Percentiles rank a stretch among this genome's conserved stretches.
Evolutionary conservation across 2,329 filamentous ascomycete species (phyloP).

Genomic region (Verticillium nubilum): DNA sequence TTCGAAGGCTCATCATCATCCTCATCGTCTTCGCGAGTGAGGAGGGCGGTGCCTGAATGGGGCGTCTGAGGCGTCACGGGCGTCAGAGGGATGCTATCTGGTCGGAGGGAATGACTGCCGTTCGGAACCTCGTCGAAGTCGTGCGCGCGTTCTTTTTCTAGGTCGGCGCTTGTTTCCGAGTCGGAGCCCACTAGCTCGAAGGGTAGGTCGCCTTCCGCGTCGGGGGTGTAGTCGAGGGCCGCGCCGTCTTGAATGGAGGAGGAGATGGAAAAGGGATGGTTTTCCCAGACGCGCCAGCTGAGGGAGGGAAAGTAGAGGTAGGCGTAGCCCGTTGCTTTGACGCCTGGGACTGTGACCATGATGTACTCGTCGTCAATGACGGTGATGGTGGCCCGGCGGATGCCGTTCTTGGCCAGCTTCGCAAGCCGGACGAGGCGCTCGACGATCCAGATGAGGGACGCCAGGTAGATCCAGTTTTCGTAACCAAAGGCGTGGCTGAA

Average conservation of each 20-base stretch:
- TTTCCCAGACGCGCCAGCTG: slow-evolving; percentile 9
- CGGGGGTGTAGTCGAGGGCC: background rate
- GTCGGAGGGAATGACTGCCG: background rate
- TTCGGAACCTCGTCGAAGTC: background rate
- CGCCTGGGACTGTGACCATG: slow-evolving; percentile 4
- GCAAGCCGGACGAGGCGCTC: slow-evolving; percentile 9
- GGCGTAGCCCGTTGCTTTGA: slow-evolving; percentile 7
- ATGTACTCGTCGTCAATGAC: slow-evolving; percentile 8
- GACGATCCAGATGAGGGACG: slow-evolving; percentile 10
- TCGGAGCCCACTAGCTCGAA: background rate
- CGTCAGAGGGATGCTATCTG: background rate
- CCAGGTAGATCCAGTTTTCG: slow-evolving; percentile 15
- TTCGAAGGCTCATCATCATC: slow-evolving; percentile 1
- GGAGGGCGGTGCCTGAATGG: background rate
- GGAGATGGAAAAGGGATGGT: slow-evolving; percentile 6
- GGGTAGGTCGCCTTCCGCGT: background rate
- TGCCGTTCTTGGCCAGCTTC: slow-evolving; percentile 6
- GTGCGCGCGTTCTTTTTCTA: background rate
- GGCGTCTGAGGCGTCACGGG: background rate
- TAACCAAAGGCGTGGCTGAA: slow-evolving; percentile 15
- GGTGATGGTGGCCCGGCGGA: slow-evolving; percentile 7
- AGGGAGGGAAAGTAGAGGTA: slow-evolving; percentile 10
- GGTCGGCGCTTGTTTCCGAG: background rate
- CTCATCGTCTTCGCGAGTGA: slow-evolving; percentile 1
- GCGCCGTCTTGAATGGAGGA: background rate